Evolutionary conservation across 441 rosid genomes (phyloP), one percentile per base, ranked within the genome.

Genomic region (Omphalea diandra): DNA sequence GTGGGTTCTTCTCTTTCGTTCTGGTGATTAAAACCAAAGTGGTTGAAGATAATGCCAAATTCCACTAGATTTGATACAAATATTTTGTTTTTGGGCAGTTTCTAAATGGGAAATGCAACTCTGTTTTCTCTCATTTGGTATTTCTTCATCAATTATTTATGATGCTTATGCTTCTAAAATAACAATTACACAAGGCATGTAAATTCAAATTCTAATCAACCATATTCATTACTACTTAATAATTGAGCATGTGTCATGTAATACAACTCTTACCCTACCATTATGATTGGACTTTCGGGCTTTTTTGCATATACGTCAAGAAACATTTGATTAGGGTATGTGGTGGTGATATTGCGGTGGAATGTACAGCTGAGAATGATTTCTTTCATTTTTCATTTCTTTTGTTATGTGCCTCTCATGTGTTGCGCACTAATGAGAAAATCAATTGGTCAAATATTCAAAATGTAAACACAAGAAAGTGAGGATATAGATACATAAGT

Each of bases 381-480:
- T 72, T 62, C 31, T 70, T 46, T 31, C 14, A 9, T 5, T 47
- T 20, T 41, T n/a, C 38, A n/a, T 38, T 40, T 56, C 29, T 50
- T 50, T 7, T 67, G n/a, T n/a, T n/a, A n/a, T n/a, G 65, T 17
- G 75, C 71, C 65, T 57, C 74, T 59, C 67, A 63, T 72, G 76
- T 82, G 83, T 59, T 40, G 40, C 78, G 76, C 86, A 76, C 81
- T 78, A 57, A 31, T 18, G 12, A 55, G 73, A 73, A 75, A 67
- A 40, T 64, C 70, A 27, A 68, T 64, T 63, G 41, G 43, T 71
- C 61, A 69, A n/a, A 41, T 20, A 12, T 24, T 31, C 22, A 26
- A 0, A 53, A 35, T 38, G 22, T 52, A 44, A 44, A 15, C 20
- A 47, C 18, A 54, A 2, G 15, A 5, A 29, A 63, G n/a, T 11